These are phyloP conservation scores for Emmonsia crescens DNA, from an alignment of 2,329 filamentous ascomycete species.

Conservation along the genomic window DNA sequence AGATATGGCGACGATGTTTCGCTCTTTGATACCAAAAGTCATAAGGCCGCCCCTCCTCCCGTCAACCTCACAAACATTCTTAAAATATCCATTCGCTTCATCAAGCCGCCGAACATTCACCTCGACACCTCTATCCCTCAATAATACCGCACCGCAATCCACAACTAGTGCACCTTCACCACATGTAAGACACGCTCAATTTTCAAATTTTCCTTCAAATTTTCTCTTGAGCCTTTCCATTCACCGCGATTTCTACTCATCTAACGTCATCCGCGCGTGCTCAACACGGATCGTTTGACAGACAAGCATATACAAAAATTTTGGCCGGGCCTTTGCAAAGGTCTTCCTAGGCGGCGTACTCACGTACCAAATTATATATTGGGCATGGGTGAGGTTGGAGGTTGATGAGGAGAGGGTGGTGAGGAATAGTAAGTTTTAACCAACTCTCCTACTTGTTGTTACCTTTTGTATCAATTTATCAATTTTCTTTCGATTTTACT, in stretches of 20 bases:
- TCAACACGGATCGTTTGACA: background rate
- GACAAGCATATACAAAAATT: constrained; percentile 31
- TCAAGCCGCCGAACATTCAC: constrained; percentile 10
- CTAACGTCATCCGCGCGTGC: background rate
- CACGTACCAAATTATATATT: constrained; percentile 39
- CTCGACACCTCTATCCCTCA: constrained; percentile 4
- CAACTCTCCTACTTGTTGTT: background rate
- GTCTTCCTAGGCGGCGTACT: constrained; percentile 39
- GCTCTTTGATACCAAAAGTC: background rate
- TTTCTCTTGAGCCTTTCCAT: background rate
- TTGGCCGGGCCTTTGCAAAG: constrained; percentile 36
- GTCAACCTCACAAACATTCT: background rate
- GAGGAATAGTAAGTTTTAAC: constrained; percentile 28
- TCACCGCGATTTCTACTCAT: background rate
- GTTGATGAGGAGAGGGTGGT: constrained; percentile 34
- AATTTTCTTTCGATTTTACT: background rate
- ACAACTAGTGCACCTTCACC: background rate
- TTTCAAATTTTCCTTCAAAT: background rate
- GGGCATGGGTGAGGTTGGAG: constrained; percentile 39
- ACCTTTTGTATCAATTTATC: background rate
- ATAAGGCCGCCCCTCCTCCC: background rate
- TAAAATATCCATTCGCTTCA: background rate
- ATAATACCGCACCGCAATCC: background rate
- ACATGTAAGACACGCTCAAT: background rate
- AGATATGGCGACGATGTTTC: background rate